These are phyloP conservation scores for Penicillium verrucosum DNA, from an alignment of 2,329 filamentous ascomycete species.

Conservation along the genomic window DNA sequence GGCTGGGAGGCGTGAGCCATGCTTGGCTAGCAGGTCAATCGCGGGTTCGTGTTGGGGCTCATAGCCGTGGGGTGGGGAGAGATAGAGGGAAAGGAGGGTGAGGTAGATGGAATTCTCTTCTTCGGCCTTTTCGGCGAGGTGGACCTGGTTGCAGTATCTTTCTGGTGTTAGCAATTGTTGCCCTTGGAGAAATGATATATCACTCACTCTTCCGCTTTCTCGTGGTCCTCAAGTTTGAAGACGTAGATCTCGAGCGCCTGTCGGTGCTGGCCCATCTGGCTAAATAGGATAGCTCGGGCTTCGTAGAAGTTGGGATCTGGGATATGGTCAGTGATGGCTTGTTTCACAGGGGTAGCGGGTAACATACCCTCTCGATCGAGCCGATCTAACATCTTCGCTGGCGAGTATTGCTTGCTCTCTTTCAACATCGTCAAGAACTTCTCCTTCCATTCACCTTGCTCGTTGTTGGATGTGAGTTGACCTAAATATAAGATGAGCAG, in stretches of 20 bases:
- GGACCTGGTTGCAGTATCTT: slow-evolving; percentile 84
- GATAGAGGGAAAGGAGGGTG: slow-evolving; percentile 82
- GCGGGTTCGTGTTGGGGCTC: slow-evolving; percentile 73
- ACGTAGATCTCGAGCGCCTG: slow-evolving; percentile 97
- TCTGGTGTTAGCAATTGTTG: slow-evolving; percentile 12
- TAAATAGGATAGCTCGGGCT: slow-evolving; percentile 81
- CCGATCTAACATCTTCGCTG: slow-evolving; percentile 70
- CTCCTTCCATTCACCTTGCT: slow-evolving; percentile 53
- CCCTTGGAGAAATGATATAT: not conserved
- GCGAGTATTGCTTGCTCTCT: slow-evolving; percentile 75
- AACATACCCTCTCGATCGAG: slow-evolving; percentile 73
- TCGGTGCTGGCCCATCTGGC: slow-evolving; percentile 92
- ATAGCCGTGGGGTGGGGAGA: slow-evolving; percentile 73
- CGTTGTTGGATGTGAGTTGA: slow-evolving; percentile 45
- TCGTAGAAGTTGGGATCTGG: slow-evolving; percentile 83
- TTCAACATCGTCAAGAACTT: slow-evolving; percentile 72
- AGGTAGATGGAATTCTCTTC: slow-evolving; percentile 80
- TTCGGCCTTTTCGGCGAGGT: slow-evolving; percentile 60
- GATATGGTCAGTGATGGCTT: slow-evolving; percentile 3
- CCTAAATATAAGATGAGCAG: slow-evolving; percentile 71
- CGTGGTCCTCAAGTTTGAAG: slow-evolving; percentile 82
- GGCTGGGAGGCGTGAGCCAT: slow-evolving; percentile 87
- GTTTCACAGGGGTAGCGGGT: not conserved
- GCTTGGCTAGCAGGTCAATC: slow-evolving; percentile 80
- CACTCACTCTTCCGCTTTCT: slow-evolving; percentile 85